Base-by-base conservation (phyloP, 192 early-diverging fungal genomes). In the Thamnidium elegans region DNA sequence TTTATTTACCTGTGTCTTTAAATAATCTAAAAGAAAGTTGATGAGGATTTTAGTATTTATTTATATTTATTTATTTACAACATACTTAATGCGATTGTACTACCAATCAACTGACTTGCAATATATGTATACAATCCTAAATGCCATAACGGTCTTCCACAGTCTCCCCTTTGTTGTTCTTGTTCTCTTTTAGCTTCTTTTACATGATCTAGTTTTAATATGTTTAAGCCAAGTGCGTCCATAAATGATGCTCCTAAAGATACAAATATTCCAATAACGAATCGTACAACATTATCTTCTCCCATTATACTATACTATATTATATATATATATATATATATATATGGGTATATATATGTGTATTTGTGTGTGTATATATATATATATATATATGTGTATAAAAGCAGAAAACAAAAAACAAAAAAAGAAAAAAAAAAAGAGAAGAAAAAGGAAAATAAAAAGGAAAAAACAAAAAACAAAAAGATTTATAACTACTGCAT, bases 71-170 rank as follows among this genome's bases (percentile, higher is more conserved):
- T 52, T 44, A 21, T 21, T 48, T 42, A 8, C 32, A 51, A 51
- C n/a, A 77, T 78, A 84, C 85, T 81, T 34, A 86, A 59, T 34
- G 83, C 83, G 36, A 85, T 71, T 5, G 83, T 81, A 32, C 80
- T 84, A 9, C 85, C 83, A 26, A 81, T 68, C 9, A 78, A 52
- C 54, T 85, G 80, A 70, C 78, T 79, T 11, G 62, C 44, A 42
- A 84, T 74, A 56, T 85, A 83, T 17, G 84, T 65, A 55, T 82
- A 81, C 7, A 86, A 66, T 23, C 85, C 82, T 30, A 84, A 23
- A 44, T 84, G 82, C 85, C 85, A 84, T 69, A 81, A 65, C 5
- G 83, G 82, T 50, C 85, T 64, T 34, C 79, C 74, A 71, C 83
- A 84, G 17, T 86, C 81, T 48, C 81, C 73, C 19, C 81, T 66